Percentiles rank a stretch among this genome's conserved stretches.
phyloP scores from a whole-genome alignment of 805 yeast species.

The Priceomyces fermenticarens region DNA sequence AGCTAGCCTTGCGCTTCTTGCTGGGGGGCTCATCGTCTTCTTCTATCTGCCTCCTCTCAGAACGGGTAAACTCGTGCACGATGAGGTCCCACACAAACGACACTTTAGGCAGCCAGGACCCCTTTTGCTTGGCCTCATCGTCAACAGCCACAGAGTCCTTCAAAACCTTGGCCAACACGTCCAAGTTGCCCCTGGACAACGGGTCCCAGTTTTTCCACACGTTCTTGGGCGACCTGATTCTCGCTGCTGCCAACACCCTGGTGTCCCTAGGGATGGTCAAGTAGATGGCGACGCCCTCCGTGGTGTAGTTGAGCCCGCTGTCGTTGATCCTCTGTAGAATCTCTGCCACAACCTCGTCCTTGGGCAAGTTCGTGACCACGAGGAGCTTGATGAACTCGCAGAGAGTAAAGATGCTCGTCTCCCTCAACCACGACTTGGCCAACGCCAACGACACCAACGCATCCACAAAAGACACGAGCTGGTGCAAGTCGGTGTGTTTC shows the following conservation, averaged over 20 bases:
- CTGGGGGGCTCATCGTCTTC: conserved; percentile 16
- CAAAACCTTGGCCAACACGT: conserved; percentile 57
- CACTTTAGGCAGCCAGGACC: conserved; percentile 70
- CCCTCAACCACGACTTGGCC: conserved; percentile 81
- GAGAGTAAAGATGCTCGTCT: conserved; percentile 72
- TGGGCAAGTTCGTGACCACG: conserved; percentile 8
- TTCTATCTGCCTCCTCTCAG: conserved; percentile 3
- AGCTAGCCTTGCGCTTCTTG: conserved; percentile 20
- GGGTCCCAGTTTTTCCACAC: conserved; percentile 78
- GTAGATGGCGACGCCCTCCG: conserved; percentile 79
- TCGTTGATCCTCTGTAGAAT: conserved; percentile 47
- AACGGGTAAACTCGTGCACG: conserved; percentile 38
- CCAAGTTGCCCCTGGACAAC: conserved; percentile 64
- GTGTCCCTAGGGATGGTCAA: conserved; percentile 44
- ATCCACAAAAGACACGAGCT: conserved; percentile 35
- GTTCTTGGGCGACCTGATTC: conserved; percentile 14
- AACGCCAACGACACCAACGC: conserved; percentile 55
- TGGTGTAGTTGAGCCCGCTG: conserved; percentile 56
- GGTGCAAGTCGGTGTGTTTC: conserved; percentile 10
- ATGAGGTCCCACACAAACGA: conserved; percentile 76
- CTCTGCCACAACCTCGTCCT: conserved; percentile 18
- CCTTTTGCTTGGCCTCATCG: conserved; percentile 48
- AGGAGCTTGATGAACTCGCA: conserved; percentile 42
- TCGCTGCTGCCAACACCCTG: conserved; percentile 11
- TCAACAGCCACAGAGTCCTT: conserved; percentile 50